Evolutionary conservation across 1,284 basidiomycete species (phyloP), one percentile per base, ranked within the genome.

Genomic region (Naganishia liquefaciens): DNA sequence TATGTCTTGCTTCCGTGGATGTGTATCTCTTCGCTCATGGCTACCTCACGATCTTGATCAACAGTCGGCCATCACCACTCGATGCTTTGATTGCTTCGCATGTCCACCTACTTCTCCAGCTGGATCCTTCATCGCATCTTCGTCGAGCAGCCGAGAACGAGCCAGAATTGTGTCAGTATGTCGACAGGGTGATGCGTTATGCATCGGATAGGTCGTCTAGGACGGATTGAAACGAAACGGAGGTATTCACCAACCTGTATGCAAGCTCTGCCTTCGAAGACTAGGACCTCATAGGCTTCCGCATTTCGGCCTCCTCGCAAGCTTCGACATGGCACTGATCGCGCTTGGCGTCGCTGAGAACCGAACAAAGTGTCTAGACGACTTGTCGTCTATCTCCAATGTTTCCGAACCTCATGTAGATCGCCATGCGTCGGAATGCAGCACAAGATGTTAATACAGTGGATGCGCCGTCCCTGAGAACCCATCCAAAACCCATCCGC

Each of bases 41-140:
- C 5, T 39, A 27, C 27, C 23, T 11, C 33, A 37, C n/a, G 7
- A 2, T 33, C 27, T 5, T 28, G 10, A 6, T n/a, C 2, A 6
- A 23, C 30, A 66, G 64, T n/a, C 43, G 52, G 5, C 73, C 77
- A 3, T 76, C 76, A 27, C 74, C 77, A 0, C 70, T 79, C 3
- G 78, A 79, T 53, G 77, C 78, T 0, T 67, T 79, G 11, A 69
- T 79, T 17, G 73, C 74, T 3, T 75, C 77, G 1, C 74, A 79
- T 44, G 63, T 77, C 7, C 75, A 75, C 54, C 68, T 71, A 17
- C 66, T 77, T 9, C 73, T 72, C 44, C 54, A 68, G 2, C 66
- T 77, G 4, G 70, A 72, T 1, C 25, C 62, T 1, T 52, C 60
- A 0, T 70, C 73, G 0, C 42, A 66, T 0, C 62, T 77, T 40